Percentiles rank a stretch among this genome's conserved stretches.
phyloP scores from a whole-genome alignment of 768 basidiomycete species.

The Hygrocybe punicea region DNA sequence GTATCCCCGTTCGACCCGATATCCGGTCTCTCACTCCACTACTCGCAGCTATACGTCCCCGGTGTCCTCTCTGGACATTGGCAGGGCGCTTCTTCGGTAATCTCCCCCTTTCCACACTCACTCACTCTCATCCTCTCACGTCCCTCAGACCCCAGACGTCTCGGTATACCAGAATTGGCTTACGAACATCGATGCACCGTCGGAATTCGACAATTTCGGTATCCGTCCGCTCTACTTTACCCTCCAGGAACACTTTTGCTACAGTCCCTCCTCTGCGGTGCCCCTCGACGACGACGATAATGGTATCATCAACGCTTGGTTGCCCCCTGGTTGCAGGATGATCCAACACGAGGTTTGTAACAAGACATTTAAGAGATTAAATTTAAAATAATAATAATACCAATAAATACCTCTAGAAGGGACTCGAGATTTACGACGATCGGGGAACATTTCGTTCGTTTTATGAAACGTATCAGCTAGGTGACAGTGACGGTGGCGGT shows the following conservation, averaged over 20 bases:
- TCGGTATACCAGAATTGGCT: slow-evolving; percentile 37
- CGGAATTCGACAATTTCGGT: slow-evolving; percentile 33
- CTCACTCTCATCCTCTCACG: neutral
- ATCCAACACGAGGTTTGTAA: slow-evolving; percentile 44
- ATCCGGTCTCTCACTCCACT: neutral
- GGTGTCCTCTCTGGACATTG: slow-evolving; percentile 48
- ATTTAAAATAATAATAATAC: slow-evolving; percentile 25
- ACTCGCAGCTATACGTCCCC: slow-evolving; percentile 33
- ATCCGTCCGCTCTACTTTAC: slow-evolving; percentile 48
- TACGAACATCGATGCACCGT: slow-evolving; percentile 31
- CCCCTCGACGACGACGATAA: slow-evolving; percentile 34
- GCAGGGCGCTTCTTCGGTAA: slow-evolving; percentile 51
- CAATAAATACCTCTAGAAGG: slow-evolving; percentile 51
- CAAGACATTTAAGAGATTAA: neutral
- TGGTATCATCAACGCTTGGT: slow-evolving; percentile 45
- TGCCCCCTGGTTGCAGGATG: slow-evolving; percentile 41
- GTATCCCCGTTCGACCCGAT: slow-evolving; percentile 7
- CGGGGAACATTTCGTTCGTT: slow-evolving; percentile 34
- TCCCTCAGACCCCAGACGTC: neutral
- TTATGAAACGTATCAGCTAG: slow-evolving; percentile 39
- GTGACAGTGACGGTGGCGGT: slow-evolving; percentile 4
- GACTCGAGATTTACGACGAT: slow-evolving; percentile 40
- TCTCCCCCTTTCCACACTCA: neutral
- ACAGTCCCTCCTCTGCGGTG: slow-evolving; percentile 30
- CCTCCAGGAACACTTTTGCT: slow-evolving; percentile 48